phyloP scores from a whole-genome alignment of 768 basidiomycete species.

The Clavaria fumosa region DNA sequence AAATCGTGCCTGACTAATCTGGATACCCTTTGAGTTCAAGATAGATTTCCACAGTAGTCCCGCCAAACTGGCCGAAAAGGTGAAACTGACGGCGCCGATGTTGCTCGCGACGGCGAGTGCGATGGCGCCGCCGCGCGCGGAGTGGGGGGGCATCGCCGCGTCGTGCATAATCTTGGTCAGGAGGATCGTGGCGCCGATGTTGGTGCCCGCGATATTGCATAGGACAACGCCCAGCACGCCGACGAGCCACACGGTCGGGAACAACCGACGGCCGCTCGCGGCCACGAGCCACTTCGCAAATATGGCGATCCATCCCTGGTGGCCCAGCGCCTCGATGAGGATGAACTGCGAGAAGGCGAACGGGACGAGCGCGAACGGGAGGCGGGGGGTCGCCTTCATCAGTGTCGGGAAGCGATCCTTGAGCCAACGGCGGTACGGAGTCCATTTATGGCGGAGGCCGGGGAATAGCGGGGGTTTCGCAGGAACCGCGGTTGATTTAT shows the following conservation, averaged over 20 bases:
- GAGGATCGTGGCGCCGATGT: conserved; percentile 79
- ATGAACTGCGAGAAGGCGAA: conserved; percentile 95
- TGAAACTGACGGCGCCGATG: conserved; percentile 81
- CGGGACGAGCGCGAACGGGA: conserved; percentile 72
- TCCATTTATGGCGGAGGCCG: no score
- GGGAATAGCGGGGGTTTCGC: no score
- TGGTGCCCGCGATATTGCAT: conserved; percentile 64
- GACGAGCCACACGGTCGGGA: conserved; percentile 37
- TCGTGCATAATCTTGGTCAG: conserved; percentile 64
- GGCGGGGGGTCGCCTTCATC: conserved; percentile 42
- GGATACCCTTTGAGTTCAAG: conserved; percentile 54
- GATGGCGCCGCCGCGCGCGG: conserved; percentile 41
- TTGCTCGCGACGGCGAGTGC: conserved; percentile 79
- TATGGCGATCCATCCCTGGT: conserved; percentile 78
- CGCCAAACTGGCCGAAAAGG: conserved; percentile 78
- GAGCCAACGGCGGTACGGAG: background rate
- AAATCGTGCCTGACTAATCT: conserved; percentile 46
- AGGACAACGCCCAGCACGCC: conserved; percentile 45
- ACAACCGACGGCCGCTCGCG: conserved; percentile 19
- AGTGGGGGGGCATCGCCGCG: conserved; percentile 22
- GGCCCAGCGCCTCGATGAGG: conserved; percentile 68
- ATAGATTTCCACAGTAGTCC: conserved; percentile 76
- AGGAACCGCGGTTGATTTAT: background rate
- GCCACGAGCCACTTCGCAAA: conserved; percentile 48
- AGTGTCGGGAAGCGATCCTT: conserved; percentile 50